Base-by-base conservation (phyloP, 352 stramenopile species). In the Phytophthora nicotianae region DNA sequence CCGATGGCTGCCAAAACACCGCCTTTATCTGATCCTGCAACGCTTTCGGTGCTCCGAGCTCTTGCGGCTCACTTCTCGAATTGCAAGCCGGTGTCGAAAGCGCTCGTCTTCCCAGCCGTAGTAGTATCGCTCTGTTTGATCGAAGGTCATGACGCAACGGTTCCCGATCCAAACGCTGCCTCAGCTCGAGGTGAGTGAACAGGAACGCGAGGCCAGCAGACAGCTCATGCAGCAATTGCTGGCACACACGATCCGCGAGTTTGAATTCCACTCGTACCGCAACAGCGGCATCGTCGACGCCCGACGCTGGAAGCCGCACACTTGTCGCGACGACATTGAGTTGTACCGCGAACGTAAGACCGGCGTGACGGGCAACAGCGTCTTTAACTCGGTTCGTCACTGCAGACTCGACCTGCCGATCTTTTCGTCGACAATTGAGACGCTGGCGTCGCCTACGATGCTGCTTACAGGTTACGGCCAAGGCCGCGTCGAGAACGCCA, bases 401-500 rank as follows among this genome's bases (percentile, higher is more conserved):
- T 76, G 67, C 45, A 33, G 62, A 58, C 55, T 74, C n/a, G 69
- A 77, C 40, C 62, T 72, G 14, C 72, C 65, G 5, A 49, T 73
- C 5, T 60, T 62, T 48, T 68, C 60, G 37, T 64, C 73, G 3
- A 80, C 68, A 14, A 35, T 68, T 20, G 53, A 68, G 58, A 69
- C 50, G 5, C 38, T 72, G n/a, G 62, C 68, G n/a, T 54, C 74
- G 2, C 58, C 65, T 0, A 78, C 61, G 35, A 74, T 88, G 67
- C 59, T 86, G 19, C 65, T 88, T 19, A 78, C 79, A 16, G 81
- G 81, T 32, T 70, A 78, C 21, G 60, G 74, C 32, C 60, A 63
- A 20, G 81, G 81, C 14, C 72, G 67, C 32, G 65, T 90, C 4
- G 81, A 88, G 48, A 79, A 83, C 63, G 72, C 72, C 13, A 81